phyloP scores from a whole-genome alignment of 495 filamentous ascomycete species.

The Staphylotrichum longicolle region DNA sequence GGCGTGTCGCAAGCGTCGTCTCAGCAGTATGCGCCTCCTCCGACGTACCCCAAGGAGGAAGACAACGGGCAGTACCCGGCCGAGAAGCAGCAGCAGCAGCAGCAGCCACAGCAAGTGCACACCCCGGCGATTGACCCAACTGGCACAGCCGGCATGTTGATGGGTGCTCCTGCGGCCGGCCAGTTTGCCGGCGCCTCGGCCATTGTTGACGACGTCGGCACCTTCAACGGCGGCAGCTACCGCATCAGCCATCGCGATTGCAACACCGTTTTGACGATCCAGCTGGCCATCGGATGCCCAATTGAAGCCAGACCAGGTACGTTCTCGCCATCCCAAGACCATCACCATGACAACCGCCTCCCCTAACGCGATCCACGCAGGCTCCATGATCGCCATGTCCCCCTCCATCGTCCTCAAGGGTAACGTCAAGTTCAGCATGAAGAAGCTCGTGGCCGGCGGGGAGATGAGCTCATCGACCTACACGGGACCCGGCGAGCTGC shows the following conservation, averaged over 20 bases:
- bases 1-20: constrained; percentile 29
- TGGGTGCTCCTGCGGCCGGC: constrained; percentile 34
- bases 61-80: constrained; percentile 34
- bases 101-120: constrained; percentile 22
- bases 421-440: constrained; percentile 72
- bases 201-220: constrained; percentile 77
- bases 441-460: constrained; percentile 78
- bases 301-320: constrained; percentile 75
- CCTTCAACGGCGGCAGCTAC: constrained; percentile 94
- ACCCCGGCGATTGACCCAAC: constrained; percentile 32
- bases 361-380: constrained; percentile 36
- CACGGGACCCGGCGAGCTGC: constrained; percentile 87
- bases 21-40: constrained; percentile 33
- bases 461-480: constrained; percentile 78
- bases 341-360: neutral
- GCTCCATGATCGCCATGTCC: constrained; percentile 93
- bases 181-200: constrained; percentile 60
- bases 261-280: constrained; percentile 85
- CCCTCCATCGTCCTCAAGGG: constrained; percentile 81
- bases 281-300: constrained; percentile 86
- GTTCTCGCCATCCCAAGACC: constrained; percentile 7
- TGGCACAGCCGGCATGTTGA: constrained; percentile 30
- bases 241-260: constrained; percentile 88
- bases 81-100: constrained; percentile 37
- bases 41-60: constrained; percentile 36